Evolutionary conservation across 345 rosid species (phyloP).

Genomic region (Murraya paniculata): DNA sequence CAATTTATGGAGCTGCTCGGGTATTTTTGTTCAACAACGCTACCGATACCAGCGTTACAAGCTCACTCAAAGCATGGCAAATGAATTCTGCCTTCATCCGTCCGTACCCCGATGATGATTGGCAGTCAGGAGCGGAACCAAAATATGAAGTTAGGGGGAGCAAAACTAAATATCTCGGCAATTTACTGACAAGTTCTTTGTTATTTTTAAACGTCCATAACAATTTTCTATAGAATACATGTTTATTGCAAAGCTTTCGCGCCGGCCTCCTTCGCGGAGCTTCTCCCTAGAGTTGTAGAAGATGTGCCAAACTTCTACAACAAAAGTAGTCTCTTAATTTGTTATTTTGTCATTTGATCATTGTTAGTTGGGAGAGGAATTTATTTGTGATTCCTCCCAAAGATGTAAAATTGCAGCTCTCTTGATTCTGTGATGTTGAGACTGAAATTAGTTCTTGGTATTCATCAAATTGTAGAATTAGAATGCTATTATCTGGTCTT

Average conservation of each 20-base stretch:
- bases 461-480: neutral
- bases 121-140: neutral
- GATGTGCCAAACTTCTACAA: neutral
- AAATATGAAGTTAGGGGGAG: neutral
- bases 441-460: neutral
- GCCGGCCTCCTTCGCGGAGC: neutral
- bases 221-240: neutral
- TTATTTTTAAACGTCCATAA: neutral
- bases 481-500: neutral
- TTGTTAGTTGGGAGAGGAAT: neutral
- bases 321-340: neutral
- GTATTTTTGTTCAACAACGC: slow-evolving; percentile 85
- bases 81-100: slow-evolving; percentile 68
- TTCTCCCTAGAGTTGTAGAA: neutral
- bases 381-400: neutral
- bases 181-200: neutral
- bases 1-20: slow-evolving; percentile 62
- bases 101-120: slow-evolving; percentile 26
- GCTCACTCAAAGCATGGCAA: slow-evolving; percentile 64
- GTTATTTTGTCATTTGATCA: neutral
- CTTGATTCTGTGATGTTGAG: neutral
- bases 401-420: neutral
- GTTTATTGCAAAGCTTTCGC: neutral
- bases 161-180: neutral
- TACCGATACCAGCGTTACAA: slow-evolving; percentile 34